Evolutionary conservation across 768 basidiomycete species (phyloP).

Genomic region (Ephemerocybe angulata): DNA sequence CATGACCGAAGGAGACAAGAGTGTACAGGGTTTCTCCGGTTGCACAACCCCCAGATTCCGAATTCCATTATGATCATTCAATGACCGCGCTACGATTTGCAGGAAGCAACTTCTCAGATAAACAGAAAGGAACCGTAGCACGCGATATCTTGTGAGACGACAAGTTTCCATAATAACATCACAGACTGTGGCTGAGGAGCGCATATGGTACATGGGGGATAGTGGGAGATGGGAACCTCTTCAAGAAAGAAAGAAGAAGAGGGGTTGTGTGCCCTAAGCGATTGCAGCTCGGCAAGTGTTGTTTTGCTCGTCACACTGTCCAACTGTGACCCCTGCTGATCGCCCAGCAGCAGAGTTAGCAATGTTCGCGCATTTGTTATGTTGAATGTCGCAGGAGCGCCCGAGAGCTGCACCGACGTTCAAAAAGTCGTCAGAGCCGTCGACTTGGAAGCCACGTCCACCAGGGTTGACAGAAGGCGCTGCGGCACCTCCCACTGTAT

Average conservation of each 20-base stretch:
- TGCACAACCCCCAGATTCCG: too few species aligned
- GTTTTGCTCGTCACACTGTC: slow-evolving; percentile 37
- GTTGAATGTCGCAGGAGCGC: slow-evolving; percentile 56
- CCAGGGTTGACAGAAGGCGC: slow-evolving; percentile 44
- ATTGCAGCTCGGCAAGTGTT: slow-evolving; percentile 27
- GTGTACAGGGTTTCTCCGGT: too few species aligned
- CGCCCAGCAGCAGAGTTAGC: slow-evolving; percentile 44
- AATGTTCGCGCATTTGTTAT: slow-evolving; percentile 51
- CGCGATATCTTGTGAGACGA: too few species aligned
- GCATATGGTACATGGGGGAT: too few species aligned
- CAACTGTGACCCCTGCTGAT: slow-evolving; percentile 34
- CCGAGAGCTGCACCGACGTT: slow-evolving; percentile 47
- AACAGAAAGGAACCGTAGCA: too few species aligned
- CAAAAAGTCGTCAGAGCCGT: slow-evolving; percentile 43
- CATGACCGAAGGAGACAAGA: too few species aligned
- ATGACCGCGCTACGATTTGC: too few species aligned
- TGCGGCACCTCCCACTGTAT: slow-evolving; percentile 38
- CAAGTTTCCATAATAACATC: too few species aligned
- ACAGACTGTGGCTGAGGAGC: too few species aligned
- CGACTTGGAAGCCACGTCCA: slow-evolving; percentile 47
- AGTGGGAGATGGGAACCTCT: neutral
- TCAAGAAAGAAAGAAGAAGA: neutral
- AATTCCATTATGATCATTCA: too few species aligned
- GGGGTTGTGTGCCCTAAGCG: neutral
- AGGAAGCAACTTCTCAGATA: too few species aligned